Conservation (phyloP, 306 rosid species). For the Quercus dentata region DNA sequence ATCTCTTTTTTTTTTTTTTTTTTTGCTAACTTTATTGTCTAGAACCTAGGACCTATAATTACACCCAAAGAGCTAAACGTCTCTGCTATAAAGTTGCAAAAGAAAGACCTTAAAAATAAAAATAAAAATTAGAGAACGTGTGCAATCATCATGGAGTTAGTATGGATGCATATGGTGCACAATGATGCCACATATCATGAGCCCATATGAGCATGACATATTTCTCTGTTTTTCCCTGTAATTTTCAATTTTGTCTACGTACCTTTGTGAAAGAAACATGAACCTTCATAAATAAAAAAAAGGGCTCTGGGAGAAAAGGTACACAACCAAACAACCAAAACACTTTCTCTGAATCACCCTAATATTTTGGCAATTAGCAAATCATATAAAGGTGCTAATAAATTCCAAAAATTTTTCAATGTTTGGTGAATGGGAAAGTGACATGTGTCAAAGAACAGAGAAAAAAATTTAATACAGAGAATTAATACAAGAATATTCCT, state of each 20-base stretch:
- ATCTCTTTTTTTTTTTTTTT: too few species aligned
- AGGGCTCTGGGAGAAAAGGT: constrained; percentile 11
- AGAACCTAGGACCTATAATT: not conserved
- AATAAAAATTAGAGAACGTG: constrained; percentile 11
- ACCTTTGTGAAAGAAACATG: constrained; percentile 31
- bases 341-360: constrained; percentile 4
- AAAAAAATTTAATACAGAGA: not conserved
- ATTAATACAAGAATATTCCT: constrained; percentile 15
- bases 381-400: not conserved
- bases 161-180: constrained; percentile 26
- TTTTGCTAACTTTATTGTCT: not conserved
- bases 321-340: not conserved
- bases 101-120: not conserved
- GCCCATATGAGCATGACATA: not conserved
- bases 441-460: not conserved
- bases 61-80: not conserved
- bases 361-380: not conserved
- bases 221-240: constrained; percentile 9
- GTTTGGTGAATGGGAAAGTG: not conserved
- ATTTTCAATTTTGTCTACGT: constrained; percentile 20
- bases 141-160: constrained; percentile 28
- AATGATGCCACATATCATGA: constrained; percentile 17
- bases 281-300: constrained; percentile 43
- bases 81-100: not conserved
- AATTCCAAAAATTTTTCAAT: not conserved